Percentiles rank a stretch among this genome's conserved stretches.
Evolutionary conservation across 305 asterid species (phyloP).

Genomic region (Solanum hybrid): DNA sequence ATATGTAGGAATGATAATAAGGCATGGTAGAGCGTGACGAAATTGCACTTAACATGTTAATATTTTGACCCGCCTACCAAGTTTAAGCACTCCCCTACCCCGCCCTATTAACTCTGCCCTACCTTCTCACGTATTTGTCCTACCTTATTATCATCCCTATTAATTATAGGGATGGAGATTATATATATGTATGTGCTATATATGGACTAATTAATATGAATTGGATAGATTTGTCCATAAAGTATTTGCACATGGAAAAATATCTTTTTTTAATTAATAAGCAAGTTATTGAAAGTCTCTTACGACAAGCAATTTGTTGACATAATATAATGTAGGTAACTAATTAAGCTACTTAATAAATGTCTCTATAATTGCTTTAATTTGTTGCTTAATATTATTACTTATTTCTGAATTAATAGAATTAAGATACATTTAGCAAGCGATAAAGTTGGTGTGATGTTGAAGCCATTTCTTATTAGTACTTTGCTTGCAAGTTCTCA

Average conservation of each 20-base stretch:
- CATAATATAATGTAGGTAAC: background rate
- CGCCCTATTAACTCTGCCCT: no score
- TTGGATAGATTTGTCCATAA: background rate
- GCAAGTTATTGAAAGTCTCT: background rate
- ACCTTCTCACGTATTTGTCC: background rate
- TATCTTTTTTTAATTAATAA: background rate
- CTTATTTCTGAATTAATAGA: background rate
- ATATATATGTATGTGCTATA: background rate
- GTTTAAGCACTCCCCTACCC: accelerated
- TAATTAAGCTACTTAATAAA: background rate
- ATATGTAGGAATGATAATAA: background rate
- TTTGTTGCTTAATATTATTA: background rate
- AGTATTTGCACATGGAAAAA: background rate
- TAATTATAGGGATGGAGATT: background rate
- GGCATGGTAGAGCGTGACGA: accelerated
- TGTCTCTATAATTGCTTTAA: background rate
- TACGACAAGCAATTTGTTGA: background rate
- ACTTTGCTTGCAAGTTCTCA: background rate
- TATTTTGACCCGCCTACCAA: background rate
- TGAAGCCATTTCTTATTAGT: background rate
- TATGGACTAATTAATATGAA: background rate
- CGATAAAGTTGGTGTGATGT: background rate
- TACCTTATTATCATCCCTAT: background rate
- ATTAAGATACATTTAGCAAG: background rate
- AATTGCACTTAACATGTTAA: background rate